Conservation (phyloP, 257 asterid genomes). For the Ligustrum vulgare region DNA sequence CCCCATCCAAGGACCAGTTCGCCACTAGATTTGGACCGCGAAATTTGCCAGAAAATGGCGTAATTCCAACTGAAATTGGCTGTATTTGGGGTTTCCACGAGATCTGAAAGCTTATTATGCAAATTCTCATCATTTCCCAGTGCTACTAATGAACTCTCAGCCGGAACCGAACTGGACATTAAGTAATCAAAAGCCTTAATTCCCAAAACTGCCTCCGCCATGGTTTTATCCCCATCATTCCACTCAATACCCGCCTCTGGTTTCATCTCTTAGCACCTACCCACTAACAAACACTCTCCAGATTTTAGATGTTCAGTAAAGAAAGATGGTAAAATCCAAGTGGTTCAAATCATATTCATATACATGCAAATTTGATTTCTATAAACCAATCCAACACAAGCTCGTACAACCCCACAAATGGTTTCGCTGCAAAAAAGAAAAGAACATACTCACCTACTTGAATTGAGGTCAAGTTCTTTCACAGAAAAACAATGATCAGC, state of each 20-base stretch:
- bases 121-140: constrained; percentile 78
- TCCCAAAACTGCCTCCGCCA: constrained; percentile 88
- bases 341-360: constrained; percentile 34
- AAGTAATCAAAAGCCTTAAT: constrained; percentile 83
- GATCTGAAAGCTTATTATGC: constrained; percentile 94
- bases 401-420: too few species aligned
- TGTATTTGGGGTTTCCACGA: constrained; percentile 68
- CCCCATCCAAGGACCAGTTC: constrained; percentile 96
- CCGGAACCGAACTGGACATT: constrained; percentile 64
- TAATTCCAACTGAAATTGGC: constrained; percentile 81
- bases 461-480: constrained; percentile 3
- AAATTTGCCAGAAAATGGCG: constrained; percentile 94
- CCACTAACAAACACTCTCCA: constrained; percentile 21
- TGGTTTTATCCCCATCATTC: constrained; percentile 74
- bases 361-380: constrained; percentile 10
- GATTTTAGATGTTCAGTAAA: constrained; percentile 8
- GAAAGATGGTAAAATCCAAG: constrained; percentile 9
- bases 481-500: constrained; percentile 30
- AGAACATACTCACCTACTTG: constrained; percentile 40
- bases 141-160: constrained; percentile 77
- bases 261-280: constrained; percentile 24
- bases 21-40: constrained; percentile 67
- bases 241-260: constrained; percentile 49
- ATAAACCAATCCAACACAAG: constrained; percentile 21
- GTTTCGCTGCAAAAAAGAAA: not conserved